Base-by-base conservation (phyloP, 371 early-diverging fungal genomes). In the Lichtheimia corymbifera region DNA sequence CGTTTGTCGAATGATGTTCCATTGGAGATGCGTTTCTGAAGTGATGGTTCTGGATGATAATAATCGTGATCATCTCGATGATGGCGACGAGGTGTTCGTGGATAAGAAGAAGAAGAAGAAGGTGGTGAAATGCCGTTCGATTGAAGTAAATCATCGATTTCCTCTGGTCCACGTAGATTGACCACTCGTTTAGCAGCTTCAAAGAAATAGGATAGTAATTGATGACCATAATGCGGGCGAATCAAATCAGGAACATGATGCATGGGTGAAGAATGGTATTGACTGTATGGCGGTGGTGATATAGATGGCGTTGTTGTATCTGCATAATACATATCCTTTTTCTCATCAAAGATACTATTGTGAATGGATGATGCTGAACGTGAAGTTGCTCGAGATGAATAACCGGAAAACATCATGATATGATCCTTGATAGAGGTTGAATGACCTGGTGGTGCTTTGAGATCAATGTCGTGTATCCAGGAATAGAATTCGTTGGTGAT, bases 161-260 rank as follows among this genome's bases (percentile, higher is more conserved):
- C 42, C 53, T 77, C 78, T 4, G 71, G 58, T 17, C 58, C 75
- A 20, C 78, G 64, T 13, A 73, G 50, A 50, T 71, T 62, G 14
- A 79, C 71, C 0, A 79, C 80, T 55, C 74, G 71, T 12, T 49
- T 54, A n/a, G 71, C 80, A 24, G 76, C 63, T 47, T 65, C 58
- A 44, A 51, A 58, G 17, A 72, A 54, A 53, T 7, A 59, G 47
- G 47, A n/a, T n/a, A 47, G 47, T n/a, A 47, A 47, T 7, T 22
- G 47, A n/a, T 47, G 47, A 22, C n/a, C n/a, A 17, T 22, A n/a
- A 22, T 47, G 47, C 5, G 47, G 47, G 14, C 22, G 47, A 22
- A 22, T 7, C n/a, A n/a, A 7, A 47, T 47, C 22, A 22, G 47
- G 22, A 47, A 22, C 7, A 17, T 47, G 18, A 53, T 56, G 17